phyloP scores from a whole-genome alignment of 306 rosid genomes.

The Clitoria ternatea region DNA sequence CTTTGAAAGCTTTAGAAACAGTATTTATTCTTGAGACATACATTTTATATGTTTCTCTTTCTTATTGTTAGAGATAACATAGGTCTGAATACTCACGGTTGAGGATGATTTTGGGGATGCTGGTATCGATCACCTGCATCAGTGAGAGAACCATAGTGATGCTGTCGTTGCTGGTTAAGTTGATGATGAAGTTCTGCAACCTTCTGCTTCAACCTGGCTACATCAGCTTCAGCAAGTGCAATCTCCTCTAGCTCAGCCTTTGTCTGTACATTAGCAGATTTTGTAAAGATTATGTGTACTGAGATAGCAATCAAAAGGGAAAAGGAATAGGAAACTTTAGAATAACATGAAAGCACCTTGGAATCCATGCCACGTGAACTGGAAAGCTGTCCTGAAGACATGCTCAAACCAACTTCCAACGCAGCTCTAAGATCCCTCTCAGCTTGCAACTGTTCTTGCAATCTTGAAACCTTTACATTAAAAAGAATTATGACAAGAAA shows the following conservation, averaged over 20 bases:
- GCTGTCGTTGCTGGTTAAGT: slow-evolving; percentile 91
- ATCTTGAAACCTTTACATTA: slow-evolving; percentile 75
- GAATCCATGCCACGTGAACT: slow-evolving; percentile 93
- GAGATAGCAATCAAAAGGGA: slow-evolving; percentile 7
- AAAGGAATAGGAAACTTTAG: neutral
- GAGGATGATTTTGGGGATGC: slow-evolving; percentile 75
- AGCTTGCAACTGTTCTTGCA: slow-evolving; percentile 99
- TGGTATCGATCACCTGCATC: slow-evolving; percentile 85
- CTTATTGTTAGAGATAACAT: neutral
- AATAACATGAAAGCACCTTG: slow-evolving; percentile 53
- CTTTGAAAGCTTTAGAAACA: neutral
- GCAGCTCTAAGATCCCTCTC: slow-evolving; percentile 99
- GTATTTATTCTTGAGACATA: neutral
- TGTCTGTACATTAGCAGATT: slow-evolving; percentile 55
- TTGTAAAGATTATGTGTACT: slow-evolving; percentile 33
- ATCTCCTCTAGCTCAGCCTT: slow-evolving; percentile 99
- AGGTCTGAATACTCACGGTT: slow-evolving; percentile 66
- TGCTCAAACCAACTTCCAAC: slow-evolving; percentile 93
- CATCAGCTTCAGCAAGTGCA: slow-evolving; percentile 99
- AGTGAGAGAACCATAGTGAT: slow-evolving; percentile 88
- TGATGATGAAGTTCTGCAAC: slow-evolving; percentile 99
- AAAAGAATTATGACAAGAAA: slow-evolving; percentile 19
- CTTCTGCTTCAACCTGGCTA: slow-evolving; percentile 96
- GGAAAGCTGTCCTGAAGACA: slow-evolving; percentile 89
- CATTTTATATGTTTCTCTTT: neutral